phyloP scores from a whole-genome alignment of 441 rosid genomes.

The Gossypium schwendimanii region DNA sequence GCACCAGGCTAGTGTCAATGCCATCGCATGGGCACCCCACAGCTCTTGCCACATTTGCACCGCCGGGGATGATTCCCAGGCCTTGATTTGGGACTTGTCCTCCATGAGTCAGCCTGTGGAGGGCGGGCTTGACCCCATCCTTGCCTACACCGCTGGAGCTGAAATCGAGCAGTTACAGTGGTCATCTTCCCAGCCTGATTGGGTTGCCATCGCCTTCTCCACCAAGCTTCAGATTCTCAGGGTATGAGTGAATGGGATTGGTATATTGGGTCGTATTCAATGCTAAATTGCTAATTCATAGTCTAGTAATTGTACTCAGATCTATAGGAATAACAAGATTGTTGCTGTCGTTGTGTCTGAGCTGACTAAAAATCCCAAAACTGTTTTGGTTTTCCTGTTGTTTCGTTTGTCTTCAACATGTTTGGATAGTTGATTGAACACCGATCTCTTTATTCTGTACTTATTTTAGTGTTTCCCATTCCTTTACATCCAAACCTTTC shows the following conservation, averaged over 20 bases:
- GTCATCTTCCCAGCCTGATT: conserved; percentile 94
- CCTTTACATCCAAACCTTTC: conserved; percentile 1
- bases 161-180: conserved; percentile 96
- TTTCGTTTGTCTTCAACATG: not conserved
- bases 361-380: not conserved
- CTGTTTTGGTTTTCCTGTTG: not conserved
- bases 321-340: not conserved
- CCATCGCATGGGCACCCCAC: conserved; percentile 98
- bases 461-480: not conserved
- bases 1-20: conserved; percentile 85
- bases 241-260: conserved; percentile 39
- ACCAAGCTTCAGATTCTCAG: conserved; percentile 90
- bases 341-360: not conserved
- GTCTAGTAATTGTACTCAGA: not conserved
- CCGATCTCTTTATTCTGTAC: not conserved
- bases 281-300: not conserved
- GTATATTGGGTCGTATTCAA: not conserved
- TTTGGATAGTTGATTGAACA: not conserved
- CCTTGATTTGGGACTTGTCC: conserved; percentile 87
- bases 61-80: conserved; percentile 94
- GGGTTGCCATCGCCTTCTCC: conserved; percentile 95
- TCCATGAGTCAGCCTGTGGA: conserved; percentile 92
- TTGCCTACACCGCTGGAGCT: conserved; percentile 88
- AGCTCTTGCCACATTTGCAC: conserved; percentile 95
- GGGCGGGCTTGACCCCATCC: conserved; percentile 90